phyloP scores from a whole-genome alignment of 306 rosid genomes.

The Cyamopsis tetragonoloba region DNA sequence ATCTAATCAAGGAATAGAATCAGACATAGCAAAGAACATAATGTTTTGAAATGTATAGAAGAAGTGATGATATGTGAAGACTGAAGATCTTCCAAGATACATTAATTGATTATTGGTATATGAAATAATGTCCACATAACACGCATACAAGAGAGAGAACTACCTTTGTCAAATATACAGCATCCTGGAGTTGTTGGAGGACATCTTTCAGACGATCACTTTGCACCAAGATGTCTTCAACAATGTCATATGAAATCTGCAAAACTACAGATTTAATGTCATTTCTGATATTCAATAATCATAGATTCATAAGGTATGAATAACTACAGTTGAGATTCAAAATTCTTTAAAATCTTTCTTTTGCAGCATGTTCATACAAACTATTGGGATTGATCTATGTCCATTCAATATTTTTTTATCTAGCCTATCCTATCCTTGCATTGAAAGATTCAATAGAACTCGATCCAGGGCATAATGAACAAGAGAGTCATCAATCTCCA shows the following conservation, averaged over 20 bases:
- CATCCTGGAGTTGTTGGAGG: constrained; percentile 88
- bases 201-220: constrained; percentile 72
- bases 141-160: constrained; percentile 8
- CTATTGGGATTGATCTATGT: background rate
- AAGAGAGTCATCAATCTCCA: background rate
- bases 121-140: background rate
- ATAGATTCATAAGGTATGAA: background rate
- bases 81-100: background rate
- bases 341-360: background rate
- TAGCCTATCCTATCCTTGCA: background rate
- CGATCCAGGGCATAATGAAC: background rate
- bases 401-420: background rate
- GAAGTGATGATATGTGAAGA: constrained; percentile 1
- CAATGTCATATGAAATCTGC: constrained; percentile 84
- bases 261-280: constrained; percentile 13
- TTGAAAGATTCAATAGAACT: background rate
- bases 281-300: constrained; percentile 10
- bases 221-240: constrained; percentile 81
- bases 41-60: background rate
- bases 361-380: background rate
- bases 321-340: background rate
- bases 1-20: background rate
- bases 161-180: constrained; percentile 87
- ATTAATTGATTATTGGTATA: background rate
- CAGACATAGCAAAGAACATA: background rate